phyloP scores from a whole-genome alignment of 208 protist species.

The Trypanosoma mega region DNA sequence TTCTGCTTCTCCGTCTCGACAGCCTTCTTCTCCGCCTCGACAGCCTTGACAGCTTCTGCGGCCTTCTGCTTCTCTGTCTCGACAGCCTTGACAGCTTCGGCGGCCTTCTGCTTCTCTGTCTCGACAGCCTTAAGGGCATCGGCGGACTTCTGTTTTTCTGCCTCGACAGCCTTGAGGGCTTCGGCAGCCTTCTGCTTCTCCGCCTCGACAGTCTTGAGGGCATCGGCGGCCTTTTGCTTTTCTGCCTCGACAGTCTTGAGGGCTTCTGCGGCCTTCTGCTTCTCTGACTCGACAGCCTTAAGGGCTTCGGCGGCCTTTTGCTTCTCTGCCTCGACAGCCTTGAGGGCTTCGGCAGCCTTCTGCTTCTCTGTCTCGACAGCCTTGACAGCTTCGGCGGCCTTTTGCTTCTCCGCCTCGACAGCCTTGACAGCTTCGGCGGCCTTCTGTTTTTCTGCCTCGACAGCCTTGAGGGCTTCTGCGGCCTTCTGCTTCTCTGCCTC shows the following conservation, averaged over 20 bases:
- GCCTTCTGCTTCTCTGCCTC: background rate
- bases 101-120: constrained; percentile 11
- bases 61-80: constrained; percentile 13
- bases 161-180: constrained; percentile 1
- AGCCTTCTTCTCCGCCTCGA: constrained; percentile 12
- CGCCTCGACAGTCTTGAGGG: constrained; percentile 8
- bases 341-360: background rate
- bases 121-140: constrained; percentile 10
- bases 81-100: constrained; percentile 4
- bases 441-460: constrained; percentile 9
- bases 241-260: constrained; percentile 6
- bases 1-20: constrained; percentile 13
- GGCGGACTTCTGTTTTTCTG: background rate
- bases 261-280: background rate
- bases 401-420: constrained; percentile 13
- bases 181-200: constrained; percentile 4
- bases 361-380: background rate
- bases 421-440: background rate
- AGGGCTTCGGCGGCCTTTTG: background rate
- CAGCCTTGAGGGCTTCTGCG: background rate
- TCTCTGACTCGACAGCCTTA: background rate
- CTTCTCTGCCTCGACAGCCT: background rate
- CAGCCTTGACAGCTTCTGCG: constrained; percentile 2
- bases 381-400: background rate
- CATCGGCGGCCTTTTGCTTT: constrained; percentile 8